Evolutionary conservation across 306 rosid genomes (phyloP).

Genomic region (Dryas octopetala): DNA sequence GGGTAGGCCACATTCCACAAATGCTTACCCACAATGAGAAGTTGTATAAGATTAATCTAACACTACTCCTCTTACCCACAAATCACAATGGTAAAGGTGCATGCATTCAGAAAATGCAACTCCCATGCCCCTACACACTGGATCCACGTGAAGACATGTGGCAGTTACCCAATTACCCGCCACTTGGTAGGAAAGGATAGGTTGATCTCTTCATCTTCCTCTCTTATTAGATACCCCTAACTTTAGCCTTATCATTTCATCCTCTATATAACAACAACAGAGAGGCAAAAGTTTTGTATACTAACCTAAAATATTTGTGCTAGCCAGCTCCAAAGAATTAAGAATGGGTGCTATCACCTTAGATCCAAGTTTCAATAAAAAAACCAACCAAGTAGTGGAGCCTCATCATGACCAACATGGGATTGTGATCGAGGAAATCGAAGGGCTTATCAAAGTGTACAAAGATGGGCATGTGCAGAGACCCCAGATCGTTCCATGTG

Average conservation of each 20-base stretch:
- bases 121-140: constrained; percentile 8
- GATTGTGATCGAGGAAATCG: constrained; percentile 56
- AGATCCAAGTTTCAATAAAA: constrained; percentile 34
- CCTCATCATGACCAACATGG: constrained; percentile 19
- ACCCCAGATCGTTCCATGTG: constrained; percentile 58
- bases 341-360: constrained; percentile 52
- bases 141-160: constrained; percentile 41
- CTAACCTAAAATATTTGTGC: not conserved
- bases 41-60: too few species aligned
- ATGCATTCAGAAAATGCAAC: constrained; percentile 11
- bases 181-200: constrained; percentile 34
- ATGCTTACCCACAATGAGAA: constrained; percentile 4
- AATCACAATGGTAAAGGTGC: too few species aligned
- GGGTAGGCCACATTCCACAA: constrained; percentile 16
- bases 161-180: constrained; percentile 23
- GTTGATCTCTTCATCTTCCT: not conserved
- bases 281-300: constrained; percentile 9
- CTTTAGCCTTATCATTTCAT: not conserved
- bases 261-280: constrained; percentile 18
- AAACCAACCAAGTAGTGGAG: constrained; percentile 10
- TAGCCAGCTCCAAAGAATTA: constrained; percentile 12
- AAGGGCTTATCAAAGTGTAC: constrained; percentile 72
- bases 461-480: constrained; percentile 69
- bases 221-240: not conserved
- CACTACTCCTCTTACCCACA: too few species aligned